Evolutionary conservation across 331 rosid species (phyloP), one percentile per base, ranked within the genome.

Genomic region (Rhamnella rubrinervis): DNA sequence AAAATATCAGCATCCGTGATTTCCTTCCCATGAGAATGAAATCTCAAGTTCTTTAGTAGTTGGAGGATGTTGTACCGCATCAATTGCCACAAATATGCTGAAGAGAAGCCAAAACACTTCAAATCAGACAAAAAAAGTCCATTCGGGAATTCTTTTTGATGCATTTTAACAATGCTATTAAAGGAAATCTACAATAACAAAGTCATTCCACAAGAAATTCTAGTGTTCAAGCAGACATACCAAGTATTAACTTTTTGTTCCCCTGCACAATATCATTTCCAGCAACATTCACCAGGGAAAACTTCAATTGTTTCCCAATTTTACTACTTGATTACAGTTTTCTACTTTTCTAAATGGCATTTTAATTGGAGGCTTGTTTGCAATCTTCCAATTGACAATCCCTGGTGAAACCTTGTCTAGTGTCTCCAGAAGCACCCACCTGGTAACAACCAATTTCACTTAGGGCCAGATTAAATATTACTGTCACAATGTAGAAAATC

Each of bases 21-120:
- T 85, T 95, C 97, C 83, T 87, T 95, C 78, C 97, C 99, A 31
- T 85, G 88, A 61, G 99, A 86, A 70, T 90, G 97, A 76, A 78
- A 91, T 82, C 99, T 91, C 86, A 95, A 82, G 87, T 95, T 91
- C 80, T 84, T 91, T 21, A 95, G 76, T 53, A 95, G 95, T 89
- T 95, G 97, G 59, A 95, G 96, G 61, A 91, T 95, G 80, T 87
- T 91, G 86, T 53, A 91, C 66, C 96, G 79, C 99, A 95, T 91
- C 86, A 95, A 75, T 84, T 95, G 99, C 99, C 99, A 95, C 85
- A 95, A 80, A 80, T 81, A 95, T 69, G 97, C 99, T 95, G 90
- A 73, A 77, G 28, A 73, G 72, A 68, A 69, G 10, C 72, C 67
- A 68, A 44, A 8, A 65, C 25, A 20, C 41, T 55, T 65, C 49